Base-by-base conservation (phyloP, 1,284 basidiomycete genomes). In the Mycena sp. region DNA sequence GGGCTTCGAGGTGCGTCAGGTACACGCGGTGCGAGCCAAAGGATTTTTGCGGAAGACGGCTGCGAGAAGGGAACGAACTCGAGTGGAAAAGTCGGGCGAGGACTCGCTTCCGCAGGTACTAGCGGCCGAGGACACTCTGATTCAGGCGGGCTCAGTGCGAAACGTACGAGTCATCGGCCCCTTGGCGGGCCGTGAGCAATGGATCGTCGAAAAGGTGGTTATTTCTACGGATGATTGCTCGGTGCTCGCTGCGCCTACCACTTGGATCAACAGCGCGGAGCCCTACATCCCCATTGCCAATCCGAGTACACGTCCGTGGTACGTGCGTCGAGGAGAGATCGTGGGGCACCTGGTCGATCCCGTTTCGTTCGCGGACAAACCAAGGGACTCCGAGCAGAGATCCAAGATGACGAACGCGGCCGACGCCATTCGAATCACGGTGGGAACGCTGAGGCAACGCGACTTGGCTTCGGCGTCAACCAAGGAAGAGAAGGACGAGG, bases 271-370 rank as follows among this genome's bases (percentile, higher is more conserved):
- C 41, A 44, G 41, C 41, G 10, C 3, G 3, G 8, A 25, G 4
- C 74, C 74, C 1, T 39, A 16, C 18, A 30, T 76, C 0, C 73
- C 73, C 4, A 62, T 76, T 2, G 73, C 73, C 18, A 76, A 76
- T 38, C 56, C 73, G 16, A 52, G 63, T 7, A 34, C 71, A 3
- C 44, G 59, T 1, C 74, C 74, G 0, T 54, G 65, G 61, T 67
- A 65, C 34, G 62, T 72, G 1, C 46, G 61, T 0, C 30, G 30
- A 22, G 72, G 73, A 1, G 73, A 75, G 1, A 60, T 72, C 0
- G 60, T 74, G 0, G 73, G 71, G 0, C 30, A 46, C 4, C 55
- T 68, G 2, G 5, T 38, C 3, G 63, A 70, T 39, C 69, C 64
- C 0, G 22, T 20, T 0, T 2, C 13, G 0, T 69, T 22, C 22